Conservation (phyloP, 495 filamentous ascomycete genomes). For the Penicilliopsis zonata region DNA sequence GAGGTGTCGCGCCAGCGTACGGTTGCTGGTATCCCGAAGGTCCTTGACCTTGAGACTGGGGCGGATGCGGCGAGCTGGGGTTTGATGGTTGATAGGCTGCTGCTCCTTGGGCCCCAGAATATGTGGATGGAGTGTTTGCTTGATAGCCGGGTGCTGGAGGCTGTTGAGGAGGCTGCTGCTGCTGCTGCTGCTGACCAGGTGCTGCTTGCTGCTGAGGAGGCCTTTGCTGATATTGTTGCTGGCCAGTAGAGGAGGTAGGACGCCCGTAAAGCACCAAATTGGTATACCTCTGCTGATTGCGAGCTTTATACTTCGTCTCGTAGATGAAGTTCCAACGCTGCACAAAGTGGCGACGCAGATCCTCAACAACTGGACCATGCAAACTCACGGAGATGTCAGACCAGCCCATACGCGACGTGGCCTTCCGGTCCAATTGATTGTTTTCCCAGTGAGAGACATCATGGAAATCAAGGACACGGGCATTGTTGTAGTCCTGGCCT, state of each 20-base stretch:
- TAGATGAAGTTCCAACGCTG: slow-evolving; percentile 94
- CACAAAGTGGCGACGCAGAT: slow-evolving; percentile 67
- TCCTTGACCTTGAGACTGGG: no score
- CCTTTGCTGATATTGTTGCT: slow-evolving; percentile 5
- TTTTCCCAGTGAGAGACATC: slow-evolving; percentile 74
- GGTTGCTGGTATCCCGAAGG: background rate
- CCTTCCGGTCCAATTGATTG: slow-evolving; percentile 75
- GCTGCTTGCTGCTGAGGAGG: background rate
- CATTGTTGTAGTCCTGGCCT: slow-evolving; percentile 94
- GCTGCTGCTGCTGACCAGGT: slow-evolving; percentile 1
- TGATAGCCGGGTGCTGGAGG: slow-evolving; percentile 1
- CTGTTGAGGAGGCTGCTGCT: slow-evolving; percentile 5
- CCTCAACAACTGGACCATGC: slow-evolving; percentile 66
- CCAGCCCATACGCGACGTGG: slow-evolving; percentile 86
- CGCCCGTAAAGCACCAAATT: slow-evolving; percentile 34
- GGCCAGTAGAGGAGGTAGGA: slow-evolving; percentile 9
- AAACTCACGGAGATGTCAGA: slow-evolving; percentile 77
- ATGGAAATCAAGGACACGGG: slow-evolving; percentile 74
- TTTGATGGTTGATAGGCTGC: no score
- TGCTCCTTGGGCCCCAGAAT: no score
- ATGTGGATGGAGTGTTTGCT: slow-evolving; percentile 7
- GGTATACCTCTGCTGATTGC: slow-evolving; percentile 50
- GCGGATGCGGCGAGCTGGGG: no score
- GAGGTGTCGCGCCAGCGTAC: no score
- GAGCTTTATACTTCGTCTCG: slow-evolving; percentile 62